Base-by-base conservation (phyloP, 2,329 filamentous ascomycete genomes). In the Decorospora gaudefroyi region DNA sequence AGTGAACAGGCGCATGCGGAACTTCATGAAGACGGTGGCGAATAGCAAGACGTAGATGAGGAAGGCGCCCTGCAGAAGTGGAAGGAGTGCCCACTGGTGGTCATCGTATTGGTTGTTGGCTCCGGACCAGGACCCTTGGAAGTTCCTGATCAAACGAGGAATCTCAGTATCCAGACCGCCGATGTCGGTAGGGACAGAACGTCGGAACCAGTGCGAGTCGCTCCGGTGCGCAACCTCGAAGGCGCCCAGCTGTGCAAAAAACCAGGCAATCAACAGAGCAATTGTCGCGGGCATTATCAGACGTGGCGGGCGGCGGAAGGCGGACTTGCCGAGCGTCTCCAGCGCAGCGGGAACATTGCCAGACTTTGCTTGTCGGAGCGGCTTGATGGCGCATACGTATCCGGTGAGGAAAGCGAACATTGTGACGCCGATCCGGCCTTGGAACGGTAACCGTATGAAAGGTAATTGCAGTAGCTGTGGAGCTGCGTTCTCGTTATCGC, bases 351-450 rank as follows among this genome's bases (percentile, higher is more conserved):
- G 53, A 18, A 63, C 52, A 51, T 79, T 74, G 27, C 74, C 73
- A 6, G 73, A 70, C 22, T 76, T 74, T 13, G 75, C 73, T 30
- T 76, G 74, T 58, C 76, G 77, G 10, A 80, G 64, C 1, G 78
- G 78, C 58, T 80, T 80, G 45, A 80, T 69, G 18, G 77, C 77
- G 59, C 77, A 80, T 15, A 81, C 78, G 51, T 79, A 80, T 44
- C 78, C 78, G 1, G 78, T 80, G 39, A 81, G 65, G 51, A 81
- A 78, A 36, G 77, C 76, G 53, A 81, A 81, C 61, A 80, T 78
- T 46, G 77, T 78, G 22, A 81, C 78, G 29, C 77, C 78, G 19
- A 79, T 74, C 15, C 77, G 73, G 30, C 78, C 78, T 59, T 80
- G 77, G 68, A 72, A 77, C 19, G 76, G 76, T n/a, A 80, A 69